Conservation (phyloP, 2,329 filamentous ascomycete genomes). For the Zasmidium angulare region DNA sequence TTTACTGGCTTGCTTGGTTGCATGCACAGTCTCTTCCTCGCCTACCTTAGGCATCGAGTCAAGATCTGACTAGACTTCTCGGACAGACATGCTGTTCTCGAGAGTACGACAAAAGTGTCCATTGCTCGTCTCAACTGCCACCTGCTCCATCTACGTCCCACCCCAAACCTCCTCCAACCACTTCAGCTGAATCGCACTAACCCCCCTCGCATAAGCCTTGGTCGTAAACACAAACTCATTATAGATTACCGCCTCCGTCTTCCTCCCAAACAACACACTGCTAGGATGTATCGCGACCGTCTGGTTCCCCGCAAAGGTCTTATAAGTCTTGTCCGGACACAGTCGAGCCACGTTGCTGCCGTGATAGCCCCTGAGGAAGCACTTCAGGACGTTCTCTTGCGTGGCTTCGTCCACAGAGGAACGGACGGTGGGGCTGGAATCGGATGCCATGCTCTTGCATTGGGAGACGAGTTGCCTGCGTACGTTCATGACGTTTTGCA, state of each 20-base stretch:
- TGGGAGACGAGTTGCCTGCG: conserved; percentile 61
- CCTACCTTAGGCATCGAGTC: no score
- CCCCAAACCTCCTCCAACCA: conserved; percentile 57
- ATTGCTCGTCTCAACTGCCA: no score
- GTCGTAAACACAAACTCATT: conserved; percentile 67
- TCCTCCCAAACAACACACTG: conserved; percentile 60
- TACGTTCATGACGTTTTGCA: conserved; percentile 66
- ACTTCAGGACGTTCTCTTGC: conserved; percentile 54
- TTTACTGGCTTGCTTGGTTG: no score
- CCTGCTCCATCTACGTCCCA: no score
- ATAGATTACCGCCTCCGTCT: conserved; percentile 63
- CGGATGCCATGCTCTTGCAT: conserved; percentile 53
- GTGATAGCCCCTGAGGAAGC: conserved; percentile 59
- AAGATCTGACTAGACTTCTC: no score
- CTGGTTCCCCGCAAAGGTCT: conserved; percentile 61
- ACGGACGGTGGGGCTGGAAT: conserved; percentile 32
- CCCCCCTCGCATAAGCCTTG: conserved; percentile 61
- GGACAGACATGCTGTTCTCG: no score
- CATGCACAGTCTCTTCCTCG: no score
- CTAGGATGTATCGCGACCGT: conserved; percentile 63
- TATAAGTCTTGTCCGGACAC: conserved; percentile 60
- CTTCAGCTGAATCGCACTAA: conserved; percentile 62
- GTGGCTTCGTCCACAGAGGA: conserved; percentile 40
- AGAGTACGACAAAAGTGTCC: no score
- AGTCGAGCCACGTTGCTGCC: conserved; percentile 37